These are phyloP conservation scores for Torulaspora globosa DNA, from an alignment of 1,139 yeast genomes.

Conservation along the genomic window DNA sequence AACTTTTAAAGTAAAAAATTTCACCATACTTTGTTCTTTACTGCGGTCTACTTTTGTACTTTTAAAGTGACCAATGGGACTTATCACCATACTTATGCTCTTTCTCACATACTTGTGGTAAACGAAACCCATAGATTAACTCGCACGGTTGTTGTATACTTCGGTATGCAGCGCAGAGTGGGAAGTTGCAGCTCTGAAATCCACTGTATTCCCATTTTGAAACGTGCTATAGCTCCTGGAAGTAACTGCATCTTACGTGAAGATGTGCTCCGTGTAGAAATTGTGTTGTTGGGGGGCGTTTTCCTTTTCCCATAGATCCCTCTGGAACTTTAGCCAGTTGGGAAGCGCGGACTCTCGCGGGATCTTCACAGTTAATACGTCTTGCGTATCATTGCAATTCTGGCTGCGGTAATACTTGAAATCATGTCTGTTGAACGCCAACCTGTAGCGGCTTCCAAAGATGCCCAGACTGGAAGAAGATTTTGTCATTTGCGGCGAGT, in stretches of 20 bases:
- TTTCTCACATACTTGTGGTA: constrained; percentile 35
- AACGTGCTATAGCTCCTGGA: constrained; percentile 30
- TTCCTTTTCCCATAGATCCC: constrained; percentile 61
- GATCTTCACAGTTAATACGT: constrained; percentile 43
- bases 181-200: constrained; percentile 13
- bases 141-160: constrained; percentile 12
- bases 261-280: constrained; percentile 34
- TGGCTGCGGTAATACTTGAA: constrained; percentile 30
- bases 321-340: constrained; percentile 61
- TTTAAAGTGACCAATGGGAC: constrained; percentile 20
- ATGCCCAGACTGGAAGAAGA: constrained; percentile 32
- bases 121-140: constrained; percentile 37
- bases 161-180: constrained; percentile 28
- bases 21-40: background rate
- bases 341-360: constrained; percentile 66
- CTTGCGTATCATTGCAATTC: constrained; percentile 12
- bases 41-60: background rate
- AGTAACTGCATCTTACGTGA: constrained; percentile 15
- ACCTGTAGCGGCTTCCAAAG: constrained; percentile 34
- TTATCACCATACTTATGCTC: constrained; percentile 37
- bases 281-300: constrained; percentile 34
- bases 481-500: constrained; percentile 15
- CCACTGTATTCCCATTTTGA: constrained; percentile 34
- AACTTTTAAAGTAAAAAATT: constrained; percentile 3
- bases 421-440: constrained; percentile 33